phyloP scores from a whole-genome alignment of 768 basidiomycete genomes.

The Russula olivacea region DNA sequence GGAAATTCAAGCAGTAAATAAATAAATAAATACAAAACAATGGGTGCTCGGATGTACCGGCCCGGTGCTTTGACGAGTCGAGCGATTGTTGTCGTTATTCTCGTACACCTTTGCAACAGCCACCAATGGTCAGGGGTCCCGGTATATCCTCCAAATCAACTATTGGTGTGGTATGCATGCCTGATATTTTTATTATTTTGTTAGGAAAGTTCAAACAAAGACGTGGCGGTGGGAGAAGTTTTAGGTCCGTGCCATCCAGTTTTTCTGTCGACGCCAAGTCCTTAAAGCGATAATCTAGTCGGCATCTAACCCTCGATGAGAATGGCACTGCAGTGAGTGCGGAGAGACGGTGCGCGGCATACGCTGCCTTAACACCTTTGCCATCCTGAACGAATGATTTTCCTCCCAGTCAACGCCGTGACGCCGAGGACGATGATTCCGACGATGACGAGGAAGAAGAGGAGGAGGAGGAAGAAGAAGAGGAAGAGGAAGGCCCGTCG shows the following conservation, averaged over 20 bases:
- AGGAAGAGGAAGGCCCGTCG: constrained; percentile 27
- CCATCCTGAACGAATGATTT: neutral
- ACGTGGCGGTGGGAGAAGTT: constrained; percentile 41
- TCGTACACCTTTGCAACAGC: neutral
- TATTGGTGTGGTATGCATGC: neutral
- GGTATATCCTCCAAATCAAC: constrained; percentile 1
- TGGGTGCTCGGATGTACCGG: neutral
- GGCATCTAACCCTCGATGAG: constrained; percentile 27
- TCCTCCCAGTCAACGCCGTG: constrained; percentile 12
- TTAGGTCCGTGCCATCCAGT: constrained; percentile 29
- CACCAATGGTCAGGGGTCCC: constrained; percentile 8
- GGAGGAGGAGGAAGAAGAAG: constrained; percentile 38
- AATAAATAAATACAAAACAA: neutral
- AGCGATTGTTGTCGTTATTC: neutral
- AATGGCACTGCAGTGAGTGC: constrained; percentile 29
- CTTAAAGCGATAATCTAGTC: constrained; percentile 19
- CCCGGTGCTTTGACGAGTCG: neutral
- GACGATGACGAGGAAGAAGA: constrained; percentile 40
- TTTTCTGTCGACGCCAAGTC: constrained; percentile 11
- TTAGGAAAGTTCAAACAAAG: constrained; percentile 39
- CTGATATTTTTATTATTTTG: neutral
- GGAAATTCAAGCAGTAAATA: neutral
- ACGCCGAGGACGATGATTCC: constrained; percentile 29
- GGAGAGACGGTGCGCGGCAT: constrained; percentile 23
- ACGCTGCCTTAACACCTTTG: neutral